Base-by-base conservation (phyloP, 495 filamentous ascomycete genomes). In the Pyrenula aspistea region DNA sequence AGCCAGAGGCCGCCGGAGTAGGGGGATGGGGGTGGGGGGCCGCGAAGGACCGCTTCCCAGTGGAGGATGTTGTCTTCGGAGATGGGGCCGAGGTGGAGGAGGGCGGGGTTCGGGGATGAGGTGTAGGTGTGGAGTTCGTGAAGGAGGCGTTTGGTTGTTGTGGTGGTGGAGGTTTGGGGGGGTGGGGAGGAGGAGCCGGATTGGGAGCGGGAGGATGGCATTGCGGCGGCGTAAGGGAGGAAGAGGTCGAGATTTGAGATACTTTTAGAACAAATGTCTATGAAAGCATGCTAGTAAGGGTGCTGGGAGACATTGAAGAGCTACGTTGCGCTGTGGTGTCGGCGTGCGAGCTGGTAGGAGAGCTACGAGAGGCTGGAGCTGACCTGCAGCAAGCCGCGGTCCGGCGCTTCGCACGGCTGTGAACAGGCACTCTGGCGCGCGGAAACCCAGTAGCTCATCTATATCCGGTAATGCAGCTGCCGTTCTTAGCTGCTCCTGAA, bases 31-130 rank as follows among this genome's bases (percentile, higher is more conserved):
- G 49, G 15, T 15, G 19, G 10, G 53, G 10, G 20, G 21, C 90
- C 89, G 56, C 84, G 85, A 58, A 96, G 77, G 19, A 93, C 86
- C 0, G 89, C 87, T 64, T 86, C 82, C 86, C 90, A 93, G 57
- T 75, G 73, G 24, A 89, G 68, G 25, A 96, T 66, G 63, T 92
- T 79, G 31, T 83, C 80, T 56, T 91, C 86, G 59, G 69, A 71
- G 51, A 84, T 70, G 12, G 87, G 88, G 2, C 83, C 81, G 2
- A 95, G 82, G 53, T 83, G 76, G 4, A 77, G 60, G 23, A 85
- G 72, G 22, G 73, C 72, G 25, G 77, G 75, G 54, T 80, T 81
- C 19, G 78, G 82, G 49, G 76, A 71, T 53, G 71, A 68, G 21
- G 75, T 63, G 72, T 82, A 82, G 22, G 76, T 73, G 57, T 81